phyloP scores from a whole-genome alignment of 2,329 filamentous ascomycete species.

The Massarina eburnea region DNA sequence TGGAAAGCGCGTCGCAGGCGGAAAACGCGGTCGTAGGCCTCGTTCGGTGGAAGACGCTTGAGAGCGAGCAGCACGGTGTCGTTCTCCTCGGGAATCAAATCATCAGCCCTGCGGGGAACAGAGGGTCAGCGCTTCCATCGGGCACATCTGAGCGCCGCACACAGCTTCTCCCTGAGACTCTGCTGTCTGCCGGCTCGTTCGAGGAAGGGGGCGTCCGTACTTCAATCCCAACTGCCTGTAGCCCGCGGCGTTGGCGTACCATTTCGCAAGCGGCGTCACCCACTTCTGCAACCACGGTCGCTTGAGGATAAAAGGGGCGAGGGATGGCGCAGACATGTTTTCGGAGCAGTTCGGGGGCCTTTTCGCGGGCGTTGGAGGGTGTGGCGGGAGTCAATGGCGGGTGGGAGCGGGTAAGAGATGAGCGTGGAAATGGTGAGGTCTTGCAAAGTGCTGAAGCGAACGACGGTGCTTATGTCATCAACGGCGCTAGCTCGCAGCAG shows the following conservation, averaged over 20 bases:
- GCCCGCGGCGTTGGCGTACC: conserved; percentile 87
- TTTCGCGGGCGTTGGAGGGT: conserved; percentile 19
- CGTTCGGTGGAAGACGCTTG: conserved; percentile 85
- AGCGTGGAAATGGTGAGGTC: conserved; percentile 17
- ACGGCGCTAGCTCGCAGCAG: conserved; percentile 7
- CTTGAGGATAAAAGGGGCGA: conserved; percentile 76
- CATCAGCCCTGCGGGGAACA: conserved; percentile 71
- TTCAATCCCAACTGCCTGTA: conserved; percentile 91
- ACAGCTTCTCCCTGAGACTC: neutral
- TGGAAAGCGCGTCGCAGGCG: conserved; percentile 95
- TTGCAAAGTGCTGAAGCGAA: conserved; percentile 18
- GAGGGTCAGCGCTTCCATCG: conserved; percentile 34
- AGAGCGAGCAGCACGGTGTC: conserved; percentile 83
- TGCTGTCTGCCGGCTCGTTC: neutral
- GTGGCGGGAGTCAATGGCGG: conserved; percentile 31
- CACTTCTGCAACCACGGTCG: conserved; percentile 82
- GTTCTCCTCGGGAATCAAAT: conserved; percentile 91
- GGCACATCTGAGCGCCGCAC: conserved; percentile 1
- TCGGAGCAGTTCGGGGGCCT: conserved; percentile 22
- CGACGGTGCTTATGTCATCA: conserved; percentile 4
- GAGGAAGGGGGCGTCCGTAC: conserved; percentile 54
- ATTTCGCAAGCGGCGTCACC: conserved; percentile 79
- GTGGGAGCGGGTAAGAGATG: conserved; percentile 15
- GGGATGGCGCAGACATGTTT: conserved; percentile 69
- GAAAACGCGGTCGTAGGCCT: conserved; percentile 95